Percentiles rank a stretch among this genome's conserved stretches.
These are phyloP conservation scores for Cardiospermum halicacabum DNA, from an alignment of 345 rosid genomes.

Conservation along the genomic window DNA sequence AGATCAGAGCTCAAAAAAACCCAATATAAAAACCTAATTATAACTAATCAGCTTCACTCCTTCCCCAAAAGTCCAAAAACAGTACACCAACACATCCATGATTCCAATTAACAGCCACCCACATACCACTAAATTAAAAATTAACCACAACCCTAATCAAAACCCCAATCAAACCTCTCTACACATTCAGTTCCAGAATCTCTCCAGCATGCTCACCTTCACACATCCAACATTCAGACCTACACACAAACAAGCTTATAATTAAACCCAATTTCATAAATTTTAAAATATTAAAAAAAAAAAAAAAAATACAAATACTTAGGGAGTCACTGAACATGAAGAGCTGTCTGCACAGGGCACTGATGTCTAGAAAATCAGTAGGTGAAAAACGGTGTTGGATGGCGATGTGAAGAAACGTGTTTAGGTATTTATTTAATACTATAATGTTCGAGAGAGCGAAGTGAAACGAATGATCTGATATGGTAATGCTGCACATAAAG, in stretches of 20 bases:
- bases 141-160: constrained; percentile 11
- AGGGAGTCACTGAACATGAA: constrained; percentile 8
- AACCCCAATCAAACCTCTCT: constrained; percentile 13
- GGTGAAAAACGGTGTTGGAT: constrained; percentile 3
- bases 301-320: constrained; percentile 1
- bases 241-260: neutral
- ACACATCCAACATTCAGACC: constrained; percentile 7
- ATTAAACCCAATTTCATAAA: neutral
- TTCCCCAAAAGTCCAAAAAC: constrained; percentile 69
- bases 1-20: constrained; percentile 38
- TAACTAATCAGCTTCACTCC: constrained; percentile 58
- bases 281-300: neutral
- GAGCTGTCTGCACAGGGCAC: constrained; percentile 19
- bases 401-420: constrained; percentile 29
- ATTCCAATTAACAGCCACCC: constrained; percentile 58
- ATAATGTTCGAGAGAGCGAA: constrained; percentile 9
- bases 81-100: constrained; percentile 58
- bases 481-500: constrained; percentile 19
- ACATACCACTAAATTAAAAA: constrained; percentile 33
- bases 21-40: constrained; percentile 14
- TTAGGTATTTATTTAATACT: constrained; percentile 19
- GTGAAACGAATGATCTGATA: constrained; percentile 25
- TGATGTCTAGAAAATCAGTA: constrained; percentile 14
- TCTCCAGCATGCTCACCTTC: neutral
- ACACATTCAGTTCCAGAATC: constrained; percentile 10